Evolutionary conservation across 331 rosid species (phyloP), one percentile per base, ranked within the genome.

Genomic region (Quercus lobata): DNA sequence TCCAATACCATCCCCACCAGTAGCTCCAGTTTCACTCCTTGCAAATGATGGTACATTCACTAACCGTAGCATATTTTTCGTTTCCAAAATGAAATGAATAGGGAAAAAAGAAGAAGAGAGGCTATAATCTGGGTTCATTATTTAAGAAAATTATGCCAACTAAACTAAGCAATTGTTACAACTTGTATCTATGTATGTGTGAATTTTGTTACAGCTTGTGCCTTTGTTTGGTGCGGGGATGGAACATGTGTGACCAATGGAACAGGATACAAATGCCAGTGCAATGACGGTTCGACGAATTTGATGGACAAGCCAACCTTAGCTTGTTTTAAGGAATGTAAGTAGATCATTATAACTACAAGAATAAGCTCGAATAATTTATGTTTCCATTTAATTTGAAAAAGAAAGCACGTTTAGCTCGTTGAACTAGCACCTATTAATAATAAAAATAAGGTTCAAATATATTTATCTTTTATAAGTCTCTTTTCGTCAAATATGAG

Each of bases 301-400:
- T 57, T 90, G 54, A 19, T 86, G 71, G 76, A 80, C 25, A 4
- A 60, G 53, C 85, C 88, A 18, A 69, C n/a, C 69, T 24, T 85
- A 9, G 24, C 90, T 46, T 93, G 97, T 84, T 55, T 90, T 18
- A 83, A 83, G 44, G 76, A 69, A 63, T 90, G 97, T 91, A 87
- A 77, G 54, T 30, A 52, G 2, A 10, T 30, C n/a, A 19, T 17
- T 55, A 60, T 22, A 19, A 18, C 53, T 55, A 61, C 29, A 8
- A 21, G 16, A 58, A 60, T 24, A 15, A 60, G 27, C 27, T 24
- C 0, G 16, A 60, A 60, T 24, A 24, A 11, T 27, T 21, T 27
- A 41, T 41, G 49, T 41, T 41, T 41, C 49, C 14, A 41, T 41
- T 41, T 41, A 41, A 41, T 9, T 41, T 41, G 49, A 41, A 41